Conservation (phyloP, 768 basidiomycete genomes). For the Suillus subluteus region DNA sequence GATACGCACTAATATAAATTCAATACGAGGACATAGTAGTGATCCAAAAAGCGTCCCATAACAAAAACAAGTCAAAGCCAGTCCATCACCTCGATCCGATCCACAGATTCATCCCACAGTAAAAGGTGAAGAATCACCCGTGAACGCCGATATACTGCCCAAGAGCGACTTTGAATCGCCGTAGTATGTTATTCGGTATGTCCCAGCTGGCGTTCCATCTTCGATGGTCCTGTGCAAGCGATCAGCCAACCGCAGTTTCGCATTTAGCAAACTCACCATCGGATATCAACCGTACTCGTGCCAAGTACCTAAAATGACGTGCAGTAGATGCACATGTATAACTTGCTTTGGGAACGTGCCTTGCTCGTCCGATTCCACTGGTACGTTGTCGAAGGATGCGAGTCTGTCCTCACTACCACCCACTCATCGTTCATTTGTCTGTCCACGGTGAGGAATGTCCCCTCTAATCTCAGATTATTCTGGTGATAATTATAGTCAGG, state of each 20-base stretch:
- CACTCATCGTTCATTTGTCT: constrained; percentile 51
- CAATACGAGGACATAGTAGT: background rate
- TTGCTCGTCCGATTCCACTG: constrained; percentile 63
- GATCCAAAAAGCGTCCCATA: background rate
- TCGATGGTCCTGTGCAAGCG: constrained; percentile 59
- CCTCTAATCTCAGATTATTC: constrained; percentile 79
- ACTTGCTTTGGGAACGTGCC: constrained; percentile 36
- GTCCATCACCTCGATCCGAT: background rate
- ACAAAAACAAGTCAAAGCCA: background rate
- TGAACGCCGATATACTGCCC: constrained; percentile 66
- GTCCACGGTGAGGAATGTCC: constrained; percentile 73
- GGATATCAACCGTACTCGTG: constrained; percentile 65
- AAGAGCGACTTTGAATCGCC: constrained; percentile 76
- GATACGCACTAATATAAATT: no score
- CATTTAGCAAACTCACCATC: constrained; percentile 50
- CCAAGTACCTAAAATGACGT: constrained; percentile 50
- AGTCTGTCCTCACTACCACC: constrained; percentile 68
- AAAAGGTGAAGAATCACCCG: constrained; percentile 64
- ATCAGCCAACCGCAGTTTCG: background rate
- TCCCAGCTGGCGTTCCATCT: constrained; percentile 63
- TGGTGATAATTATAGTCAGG: constrained; percentile 26
- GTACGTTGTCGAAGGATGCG: constrained; percentile 76
- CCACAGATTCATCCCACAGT: constrained; percentile 39
- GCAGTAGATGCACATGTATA: background rate
- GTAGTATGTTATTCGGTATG: constrained; percentile 71